These are phyloP conservation scores for Pisolithus sp. DNA, from an alignment of 768 basidiomycete genomes.

Conservation along the genomic window DNA sequence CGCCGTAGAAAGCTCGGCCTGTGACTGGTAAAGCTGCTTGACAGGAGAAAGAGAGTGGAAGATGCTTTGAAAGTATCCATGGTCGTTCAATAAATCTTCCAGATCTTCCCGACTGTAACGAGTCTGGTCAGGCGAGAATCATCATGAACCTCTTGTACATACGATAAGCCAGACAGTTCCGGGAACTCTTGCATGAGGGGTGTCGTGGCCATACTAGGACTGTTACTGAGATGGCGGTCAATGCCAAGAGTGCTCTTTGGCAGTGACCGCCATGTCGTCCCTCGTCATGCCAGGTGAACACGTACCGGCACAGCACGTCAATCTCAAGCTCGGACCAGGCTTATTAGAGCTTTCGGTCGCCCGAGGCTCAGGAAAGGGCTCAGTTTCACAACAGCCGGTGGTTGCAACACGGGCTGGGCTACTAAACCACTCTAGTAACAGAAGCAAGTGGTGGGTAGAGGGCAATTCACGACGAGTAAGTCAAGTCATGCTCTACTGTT, in stretches of 20 bases:
- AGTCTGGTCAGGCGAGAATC: conserved; percentile 6
- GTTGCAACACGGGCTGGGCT: conserved; percentile 65
- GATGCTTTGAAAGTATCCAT: conserved; percentile 78
- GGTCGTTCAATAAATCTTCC: conserved; percentile 82
- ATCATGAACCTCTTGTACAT: conserved; percentile 19
- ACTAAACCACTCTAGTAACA: conserved; percentile 63
- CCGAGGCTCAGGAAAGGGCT: conserved; percentile 14
- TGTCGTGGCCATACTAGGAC: conserved; percentile 21
- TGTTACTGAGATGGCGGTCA: neutral
- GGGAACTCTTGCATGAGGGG: conserved; percentile 61
- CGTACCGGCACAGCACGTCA: conserved; percentile 67
- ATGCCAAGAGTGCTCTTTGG: conserved; percentile 3
- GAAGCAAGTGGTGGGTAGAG: conserved; percentile 86
- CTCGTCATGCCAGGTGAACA: conserved; percentile 77
- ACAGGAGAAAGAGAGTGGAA: conserved; percentile 76
- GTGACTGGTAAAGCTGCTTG: conserved; percentile 65
- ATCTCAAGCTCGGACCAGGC: conserved; percentile 84
- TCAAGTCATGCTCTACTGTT: neutral
- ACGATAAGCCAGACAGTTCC: conserved; percentile 70
- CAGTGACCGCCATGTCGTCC: conserved; percentile 35
- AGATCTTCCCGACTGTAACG: conserved; percentile 76
- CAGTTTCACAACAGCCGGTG: conserved; percentile 33
- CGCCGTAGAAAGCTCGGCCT: conserved; percentile 72
- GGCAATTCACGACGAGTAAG: conserved; percentile 77
- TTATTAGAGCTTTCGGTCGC: conserved; percentile 45